Base-by-base conservation (phyloP, 164 flowering plant genomes). In the Aristolochia californica region DNA sequence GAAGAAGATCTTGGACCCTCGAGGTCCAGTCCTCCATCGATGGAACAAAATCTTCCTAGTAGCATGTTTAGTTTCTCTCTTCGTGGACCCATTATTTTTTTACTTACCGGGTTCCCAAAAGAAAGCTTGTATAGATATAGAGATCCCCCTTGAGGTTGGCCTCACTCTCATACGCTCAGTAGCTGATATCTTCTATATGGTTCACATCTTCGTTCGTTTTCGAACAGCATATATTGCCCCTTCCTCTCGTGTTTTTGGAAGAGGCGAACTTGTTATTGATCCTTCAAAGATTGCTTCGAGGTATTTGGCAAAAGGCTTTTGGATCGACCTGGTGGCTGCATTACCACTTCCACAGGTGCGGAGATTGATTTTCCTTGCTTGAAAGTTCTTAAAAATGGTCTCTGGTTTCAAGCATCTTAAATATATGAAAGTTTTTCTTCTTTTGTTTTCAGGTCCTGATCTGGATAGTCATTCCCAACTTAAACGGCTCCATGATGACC, bases 301-400 rank as follows among this genome's bases (percentile, higher is more conserved):
- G 60, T 91, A 88, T 68, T 65, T 88, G 5, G 52, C 70, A 1
- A 75, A 56, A 69, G 71, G 59, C 12, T 85, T 91, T 70, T 88
- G 82, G 84, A 69, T 91, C 43, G 96, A 91, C 59, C 61, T 85
- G 16, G 18, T 88, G 5, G 93, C 93, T 45, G 91, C 98, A 20
- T 64, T 88, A 49, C 96, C 96, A 2, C 83, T 91, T 61, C 98
- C 98, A 70, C 98, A 91, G 95, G 98, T 86, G 73, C 44, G 64
- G 43, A 5, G 4, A 4, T 28, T 47, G 48, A 45, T n/a, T n/a
- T n/a, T n/a, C n/a, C n/a, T n/a, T n/a, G n/a, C n/a, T 47, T 2
- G 18, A 47, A 47, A 17, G 4, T 16, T 47, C 4, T 47, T 17
- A 17, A 17, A 47, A 47, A 4, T 8, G 50, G 50, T 47, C 22